These are phyloP conservation scores for Leptographium radiaticola DNA, from an alignment of 2,329 filamentous ascomycete species.

Conservation along the genomic window DNA sequence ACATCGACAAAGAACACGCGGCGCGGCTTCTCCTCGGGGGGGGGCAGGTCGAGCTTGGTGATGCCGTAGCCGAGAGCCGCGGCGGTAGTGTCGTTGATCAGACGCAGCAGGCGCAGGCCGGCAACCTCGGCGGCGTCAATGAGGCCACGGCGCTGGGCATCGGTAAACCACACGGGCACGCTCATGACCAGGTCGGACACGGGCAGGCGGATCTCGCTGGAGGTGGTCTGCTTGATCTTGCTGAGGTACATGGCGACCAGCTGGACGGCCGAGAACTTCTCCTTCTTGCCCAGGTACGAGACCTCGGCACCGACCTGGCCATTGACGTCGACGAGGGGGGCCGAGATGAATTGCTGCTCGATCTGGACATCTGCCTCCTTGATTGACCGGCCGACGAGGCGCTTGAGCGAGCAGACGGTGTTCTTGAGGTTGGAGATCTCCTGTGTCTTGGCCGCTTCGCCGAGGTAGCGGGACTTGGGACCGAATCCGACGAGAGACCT, in stretches of 20 bases:
- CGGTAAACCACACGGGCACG: slow-evolving; percentile 94
- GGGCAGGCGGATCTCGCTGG: slow-evolving; percentile 75
- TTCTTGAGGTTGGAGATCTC: slow-evolving; percentile 99
- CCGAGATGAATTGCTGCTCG: slow-evolving; percentile 84
- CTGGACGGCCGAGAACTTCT: slow-evolving; percentile 89
- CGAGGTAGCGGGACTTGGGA: slow-evolving; percentile 84
- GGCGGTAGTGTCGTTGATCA: slow-evolving; percentile 97
- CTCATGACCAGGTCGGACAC: slow-evolving; percentile 91
- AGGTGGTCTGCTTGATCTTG: slow-evolving; percentile 83
- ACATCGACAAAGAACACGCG: slow-evolving; percentile 89
- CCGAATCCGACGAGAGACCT: slow-evolving; percentile 93
- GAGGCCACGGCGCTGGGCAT: slow-evolving; percentile 77
- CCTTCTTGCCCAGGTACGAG: slow-evolving; percentile 84
- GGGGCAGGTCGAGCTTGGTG: slow-evolving; percentile 88
- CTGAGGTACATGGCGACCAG: slow-evolving; percentile 89
- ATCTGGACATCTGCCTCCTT: slow-evolving; percentile 85
- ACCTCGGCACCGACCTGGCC: slow-evolving; percentile 94
- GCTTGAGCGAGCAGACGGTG: slow-evolving; percentile 86
- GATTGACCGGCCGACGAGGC: slow-evolving; percentile 75
- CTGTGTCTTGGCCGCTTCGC: slow-evolving; percentile 93
- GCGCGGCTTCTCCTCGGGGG: slow-evolving; percentile 79
- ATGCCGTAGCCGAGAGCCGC: slow-evolving; percentile 94
- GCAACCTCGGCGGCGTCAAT: slow-evolving; percentile 90
- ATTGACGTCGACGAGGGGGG: slow-evolving; percentile 75
- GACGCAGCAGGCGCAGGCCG: slow-evolving; percentile 77